Conservation (phyloP, 768 basidiomycete species). For the Lanmaoa pseudosensibilis region DNA sequence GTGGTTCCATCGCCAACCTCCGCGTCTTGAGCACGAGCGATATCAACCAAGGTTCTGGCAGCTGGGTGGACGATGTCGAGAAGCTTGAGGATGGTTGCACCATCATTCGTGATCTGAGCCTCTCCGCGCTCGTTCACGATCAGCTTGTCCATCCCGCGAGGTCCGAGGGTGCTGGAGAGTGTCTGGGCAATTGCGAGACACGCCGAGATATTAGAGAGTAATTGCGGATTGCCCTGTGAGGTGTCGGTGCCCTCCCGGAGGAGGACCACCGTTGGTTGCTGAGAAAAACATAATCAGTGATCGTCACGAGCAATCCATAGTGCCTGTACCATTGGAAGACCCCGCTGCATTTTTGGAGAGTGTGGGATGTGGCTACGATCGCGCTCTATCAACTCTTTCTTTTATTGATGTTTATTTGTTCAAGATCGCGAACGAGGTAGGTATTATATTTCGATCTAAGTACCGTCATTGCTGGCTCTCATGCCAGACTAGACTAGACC, state of each 20-base stretch:
- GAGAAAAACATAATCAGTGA: constrained; percentile 18
- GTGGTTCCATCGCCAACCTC: constrained; percentile 99
- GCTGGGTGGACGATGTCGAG: constrained; percentile 98
- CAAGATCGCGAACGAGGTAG: neutral
- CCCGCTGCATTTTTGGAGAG: constrained; percentile 72
- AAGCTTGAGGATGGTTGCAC: constrained; percentile 96
- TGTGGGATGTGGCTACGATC: constrained; percentile 11
- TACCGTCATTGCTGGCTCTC: too few relatives aligned
- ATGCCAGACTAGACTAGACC: too few relatives aligned
- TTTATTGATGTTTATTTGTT: constrained; percentile 26
- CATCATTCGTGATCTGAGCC: constrained; percentile 99
- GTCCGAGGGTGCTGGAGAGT: constrained; percentile 92
- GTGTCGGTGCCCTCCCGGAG: constrained; percentile 95
- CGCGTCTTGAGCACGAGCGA: constrained; percentile 96
- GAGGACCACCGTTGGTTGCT: constrained; percentile 99
- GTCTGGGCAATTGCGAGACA: constrained; percentile 93
- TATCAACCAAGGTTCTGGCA: constrained; percentile 96
- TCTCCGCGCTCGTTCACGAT: constrained; percentile 93
- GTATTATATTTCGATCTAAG: neutral
- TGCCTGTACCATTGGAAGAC: constrained; percentile 68
- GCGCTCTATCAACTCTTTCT: constrained; percentile 5
- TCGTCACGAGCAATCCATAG: neutral
- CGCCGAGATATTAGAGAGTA: constrained; percentile 94
- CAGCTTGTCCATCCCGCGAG: constrained; percentile 98
- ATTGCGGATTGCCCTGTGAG: constrained; percentile 89